Conservation (phyloP, 345 rosid species). For the Eucalyptus camaldulensis region DNA sequence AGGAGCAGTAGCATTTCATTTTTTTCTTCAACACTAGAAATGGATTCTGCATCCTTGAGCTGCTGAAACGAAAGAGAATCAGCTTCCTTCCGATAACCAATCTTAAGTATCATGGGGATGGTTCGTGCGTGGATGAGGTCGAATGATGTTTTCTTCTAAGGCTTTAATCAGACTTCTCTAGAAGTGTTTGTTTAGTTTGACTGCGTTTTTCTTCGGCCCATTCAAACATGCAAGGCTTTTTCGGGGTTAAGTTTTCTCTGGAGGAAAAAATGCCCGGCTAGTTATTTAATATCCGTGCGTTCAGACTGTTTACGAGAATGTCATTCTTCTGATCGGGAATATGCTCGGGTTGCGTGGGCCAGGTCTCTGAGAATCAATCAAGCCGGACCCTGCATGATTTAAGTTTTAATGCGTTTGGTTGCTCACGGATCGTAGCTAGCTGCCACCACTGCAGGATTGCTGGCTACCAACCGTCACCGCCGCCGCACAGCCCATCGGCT, state of each 20-base stretch:
- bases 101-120: not conserved
- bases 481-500: too few species aligned
- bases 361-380: not conserved
- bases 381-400: not conserved
- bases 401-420: too few species aligned
- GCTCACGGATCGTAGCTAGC: too few species aligned
- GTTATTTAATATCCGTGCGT: not conserved
- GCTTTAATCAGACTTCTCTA: not conserved
- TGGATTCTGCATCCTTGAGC: not conserved
- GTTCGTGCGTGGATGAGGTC: not conserved
- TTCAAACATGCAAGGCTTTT: not conserved
- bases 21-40: not conserved
- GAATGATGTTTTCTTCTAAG: not conserved
- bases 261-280: not conserved
- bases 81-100: not conserved
- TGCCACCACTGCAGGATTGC: too few species aligned
- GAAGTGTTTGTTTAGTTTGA: not conserved
- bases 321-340: not conserved
- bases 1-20: not conserved
- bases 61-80: not conserved
- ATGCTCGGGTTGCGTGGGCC: not conserved
- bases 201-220: not conserved
- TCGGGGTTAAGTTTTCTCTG: not conserved
- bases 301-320: not conserved
- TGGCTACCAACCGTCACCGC: accelerated